Percentiles rank a stretch among this genome's conserved stretches.
phyloP scores from a whole-genome alignment of 208 protist species.

The Angomonas ambiguus region DNA sequence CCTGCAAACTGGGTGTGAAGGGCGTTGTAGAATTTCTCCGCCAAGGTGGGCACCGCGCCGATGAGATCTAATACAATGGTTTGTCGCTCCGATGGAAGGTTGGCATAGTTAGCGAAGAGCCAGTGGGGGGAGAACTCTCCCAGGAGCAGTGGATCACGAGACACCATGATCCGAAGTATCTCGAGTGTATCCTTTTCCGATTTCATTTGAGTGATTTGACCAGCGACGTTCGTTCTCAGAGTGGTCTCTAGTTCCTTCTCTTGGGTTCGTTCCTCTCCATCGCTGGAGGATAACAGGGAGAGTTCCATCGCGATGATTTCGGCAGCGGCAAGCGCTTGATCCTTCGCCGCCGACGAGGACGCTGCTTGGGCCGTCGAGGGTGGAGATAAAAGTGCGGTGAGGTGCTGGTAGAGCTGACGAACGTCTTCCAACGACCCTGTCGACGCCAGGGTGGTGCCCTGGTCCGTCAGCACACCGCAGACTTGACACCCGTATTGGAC shows the following conservation, averaged over 20 bases:
- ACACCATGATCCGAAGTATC: not conserved
- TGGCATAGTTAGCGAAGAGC: constrained; percentile 23
- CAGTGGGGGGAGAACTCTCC: constrained; percentile 1
- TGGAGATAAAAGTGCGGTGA: constrained; percentile 13
- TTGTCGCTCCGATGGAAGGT: constrained; percentile 11
- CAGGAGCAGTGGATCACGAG: not conserved
- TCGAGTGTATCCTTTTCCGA: not conserved
- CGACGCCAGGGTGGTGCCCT: constrained; percentile 20
- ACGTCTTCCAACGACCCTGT: constrained; percentile 27
- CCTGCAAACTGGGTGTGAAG: constrained; percentile 24
- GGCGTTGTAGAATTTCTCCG: constrained; percentile 9
- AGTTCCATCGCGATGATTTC: constrained; percentile 63
- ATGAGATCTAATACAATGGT: constrained; percentile 12
- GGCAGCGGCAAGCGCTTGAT: constrained; percentile 31
- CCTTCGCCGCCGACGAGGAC: constrained; percentile 29
- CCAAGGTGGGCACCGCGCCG: not conserved
- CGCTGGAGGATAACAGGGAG: constrained; percentile 5
- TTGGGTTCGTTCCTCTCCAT: not conserved
- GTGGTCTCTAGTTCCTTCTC: not conserved
- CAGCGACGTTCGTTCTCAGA: not conserved
- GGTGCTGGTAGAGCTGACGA: not conserved
- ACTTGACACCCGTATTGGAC: constrained; percentile 5
- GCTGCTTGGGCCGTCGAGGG: not conserved
- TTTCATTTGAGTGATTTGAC: not conserved
- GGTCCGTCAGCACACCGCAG: constrained; percentile 47